Base-by-base conservation (phyloP, 345 rosid species). In the Syzygium oleosum region DNA sequence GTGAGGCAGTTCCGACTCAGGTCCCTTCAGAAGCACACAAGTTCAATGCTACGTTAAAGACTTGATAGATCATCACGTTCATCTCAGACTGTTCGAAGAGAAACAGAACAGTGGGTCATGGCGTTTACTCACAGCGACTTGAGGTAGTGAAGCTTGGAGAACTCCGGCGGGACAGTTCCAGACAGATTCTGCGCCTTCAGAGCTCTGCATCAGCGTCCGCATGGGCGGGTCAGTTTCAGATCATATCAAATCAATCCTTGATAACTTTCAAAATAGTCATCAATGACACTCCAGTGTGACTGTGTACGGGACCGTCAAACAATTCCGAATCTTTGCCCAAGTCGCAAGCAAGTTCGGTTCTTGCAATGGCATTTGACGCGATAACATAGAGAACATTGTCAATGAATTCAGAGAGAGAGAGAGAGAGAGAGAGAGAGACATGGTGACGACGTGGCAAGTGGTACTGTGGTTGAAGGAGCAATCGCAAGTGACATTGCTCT, bases 1-100 rank as follows among this genome's bases (percentile, higher is more conserved):
- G 91, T 94, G 68, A 97, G 92, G 85, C 84, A 89, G 87, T 96
- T 97, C 43, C 96, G 96, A 89, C 96, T 97, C 80, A 97, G 95
- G 89, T 97, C 99, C 88, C 99, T 97, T 34, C 80, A 73, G 23
- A 73, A 73, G 93, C 80, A 88, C 29, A 23, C 84, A 22, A 51
- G 84, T 31, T n/a, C 73, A 46, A 87, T 63, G 38, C 3, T 34
- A 85, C 25, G 53, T 53, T 41, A 53, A 38, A 22, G 29, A 55
- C 15, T 31, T 16, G 52, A 51, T 34, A 23, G 52, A 27, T 49
- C 52, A 21, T 25, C 56, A 38, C 34, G 31, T 31, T 55, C 25
- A 61, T 25, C 31, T 85, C 41, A 54, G 80, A 29, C 7, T 2
- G 41, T 61, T 56, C 11, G 41, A 63, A 49, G 27, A 86, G 53